Evolutionary conservation across 2,329 filamentous ascomycete species (phyloP).

Genomic region (Pseudodiploospora longispora): DNA sequence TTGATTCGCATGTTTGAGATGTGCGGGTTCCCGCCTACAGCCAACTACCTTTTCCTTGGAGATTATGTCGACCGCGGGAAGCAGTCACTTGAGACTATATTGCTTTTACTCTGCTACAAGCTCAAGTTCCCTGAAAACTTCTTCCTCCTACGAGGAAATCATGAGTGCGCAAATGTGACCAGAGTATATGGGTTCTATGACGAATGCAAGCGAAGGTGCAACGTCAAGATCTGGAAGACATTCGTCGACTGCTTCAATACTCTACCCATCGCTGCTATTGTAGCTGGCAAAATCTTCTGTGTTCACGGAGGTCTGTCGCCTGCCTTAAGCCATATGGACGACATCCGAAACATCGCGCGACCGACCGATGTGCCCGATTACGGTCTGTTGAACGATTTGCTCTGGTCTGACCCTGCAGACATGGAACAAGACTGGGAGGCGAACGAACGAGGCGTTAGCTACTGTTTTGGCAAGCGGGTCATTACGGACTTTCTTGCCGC

Average conservation of each 20-base stretch:
- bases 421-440: slow-evolving; percentile 98
- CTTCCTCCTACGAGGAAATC: slow-evolving; percentile 87
- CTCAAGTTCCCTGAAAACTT: slow-evolving; percentile 97
- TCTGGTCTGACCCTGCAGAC: slow-evolving; percentile 97
- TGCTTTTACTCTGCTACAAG: slow-evolving; percentile 91
- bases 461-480: slow-evolving; percentile 97
- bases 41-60: slow-evolving; percentile 90
- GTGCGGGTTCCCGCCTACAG: slow-evolving; percentile 88
- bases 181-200: slow-evolving; percentile 97
- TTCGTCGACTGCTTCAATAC: slow-evolving; percentile 97
- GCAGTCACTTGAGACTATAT: slow-evolving; percentile 89
- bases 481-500: slow-evolving; percentile 91
- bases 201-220: slow-evolving; percentile 92
- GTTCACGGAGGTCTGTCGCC: slow-evolving; percentile 93
- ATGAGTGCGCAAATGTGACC: slow-evolving; percentile 94
- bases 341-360: slow-evolving; percentile 90
- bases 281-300: slow-evolving; percentile 95
- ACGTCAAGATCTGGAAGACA: slow-evolving; percentile 97
- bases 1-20: slow-evolving; percentile 96
- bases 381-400: slow-evolving; percentile 83
- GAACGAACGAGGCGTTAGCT: slow-evolving; percentile 93
- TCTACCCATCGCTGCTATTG: slow-evolving; percentile 90
- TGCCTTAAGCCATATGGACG: slow-evolving; percentile 91
- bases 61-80: slow-evolving; percentile 97
- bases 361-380: slow-evolving; percentile 98